Evolutionary conservation across 306 rosid species (phyloP), one percentile per base, ranked within the genome.

Genomic region (Myrica gale): DNA sequence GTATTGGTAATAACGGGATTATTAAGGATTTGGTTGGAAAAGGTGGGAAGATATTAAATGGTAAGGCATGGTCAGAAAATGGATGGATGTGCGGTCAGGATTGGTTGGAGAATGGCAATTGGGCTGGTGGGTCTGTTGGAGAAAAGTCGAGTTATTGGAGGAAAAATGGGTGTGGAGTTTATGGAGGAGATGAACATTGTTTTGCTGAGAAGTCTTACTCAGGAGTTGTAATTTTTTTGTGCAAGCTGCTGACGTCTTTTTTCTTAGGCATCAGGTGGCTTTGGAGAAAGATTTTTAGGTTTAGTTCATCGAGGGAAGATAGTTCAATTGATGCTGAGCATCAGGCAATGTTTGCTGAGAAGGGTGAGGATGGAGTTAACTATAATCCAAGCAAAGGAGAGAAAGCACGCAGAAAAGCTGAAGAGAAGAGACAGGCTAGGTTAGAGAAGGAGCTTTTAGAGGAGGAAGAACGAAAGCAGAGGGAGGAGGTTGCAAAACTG

Each of bases 381-480:
- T 89, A 88, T 68, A 68, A 83, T 52, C 96, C 89, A 84, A 96
- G 98, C 72, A 88, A 93, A 86, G 98, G 91, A 73, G 99, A 96
- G 79, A 96, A 88, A 45, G 97, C 99, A 10, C 97, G 99, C 58
- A 87, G 98, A 78, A 96, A 96, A 83, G 99, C 99, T n/a, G 99
- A 96, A 82, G 99, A 96, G 89, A 96, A 96, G 85, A 89, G 88
- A 77, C 99, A 90, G 76, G 99, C 98, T 74, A 96, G 98, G 88
- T 56, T 96, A 77, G 99, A 92, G 90, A 96, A 65, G 85, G 99
- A 90, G 79, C 93, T 88, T 60, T 81, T 87, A 87, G 98, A 96
- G 88, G 99, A 96, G 89, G 99, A 96, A 85, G 99, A 96, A 81
- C 82, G 90, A 78, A 96, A 96, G 77, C 99, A 96, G 82, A 89